These are phyloP conservation scores for apple (Malus domestica) DNA, from an alignment of 306 rosid species.

Conservation along the genomic window DNA sequence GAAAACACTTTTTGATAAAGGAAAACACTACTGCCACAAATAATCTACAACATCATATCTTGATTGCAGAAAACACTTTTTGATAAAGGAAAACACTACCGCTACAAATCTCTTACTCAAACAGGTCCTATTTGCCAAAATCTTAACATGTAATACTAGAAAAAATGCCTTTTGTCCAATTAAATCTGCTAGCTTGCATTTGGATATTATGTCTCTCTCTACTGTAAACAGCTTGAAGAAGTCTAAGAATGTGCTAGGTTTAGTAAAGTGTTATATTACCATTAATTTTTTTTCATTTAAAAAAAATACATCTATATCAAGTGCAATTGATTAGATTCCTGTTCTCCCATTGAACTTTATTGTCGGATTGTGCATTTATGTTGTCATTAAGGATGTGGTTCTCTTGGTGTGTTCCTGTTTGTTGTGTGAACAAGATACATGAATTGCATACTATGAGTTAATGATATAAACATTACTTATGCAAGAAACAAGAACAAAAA, in stretches of 20 bases:
- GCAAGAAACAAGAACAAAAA: not conserved
- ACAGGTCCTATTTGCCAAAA: not conserved
- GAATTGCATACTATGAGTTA: not conserved
- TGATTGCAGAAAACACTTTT: no score
- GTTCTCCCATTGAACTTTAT: not conserved
- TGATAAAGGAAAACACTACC: not conserved
- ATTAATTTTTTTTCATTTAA: no score
- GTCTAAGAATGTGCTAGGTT: not conserved
- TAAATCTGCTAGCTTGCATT: not conserved
- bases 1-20: no score
- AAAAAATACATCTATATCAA: not conserved
- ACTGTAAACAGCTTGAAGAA: not conserved
- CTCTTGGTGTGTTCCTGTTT: not conserved
- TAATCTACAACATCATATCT: no score
- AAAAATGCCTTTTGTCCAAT: not conserved
- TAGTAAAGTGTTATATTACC: not conserved
- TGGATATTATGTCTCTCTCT: not conserved
- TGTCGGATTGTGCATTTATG: not conserved
- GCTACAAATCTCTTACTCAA: not conserved
- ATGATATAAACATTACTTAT: not conserved
- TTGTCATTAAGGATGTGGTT: not conserved
- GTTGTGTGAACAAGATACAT: no score
- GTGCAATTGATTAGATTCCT: not conserved
- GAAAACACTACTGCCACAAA: not conserved
- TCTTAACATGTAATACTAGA: not conserved